A percentile compares a stretch with the other conserved stretches of the same genome.
phyloP scores from a whole-genome alignment of 2,329 filamentous ascomycete species.

The Neodidymelliopsis sp. region DNA sequence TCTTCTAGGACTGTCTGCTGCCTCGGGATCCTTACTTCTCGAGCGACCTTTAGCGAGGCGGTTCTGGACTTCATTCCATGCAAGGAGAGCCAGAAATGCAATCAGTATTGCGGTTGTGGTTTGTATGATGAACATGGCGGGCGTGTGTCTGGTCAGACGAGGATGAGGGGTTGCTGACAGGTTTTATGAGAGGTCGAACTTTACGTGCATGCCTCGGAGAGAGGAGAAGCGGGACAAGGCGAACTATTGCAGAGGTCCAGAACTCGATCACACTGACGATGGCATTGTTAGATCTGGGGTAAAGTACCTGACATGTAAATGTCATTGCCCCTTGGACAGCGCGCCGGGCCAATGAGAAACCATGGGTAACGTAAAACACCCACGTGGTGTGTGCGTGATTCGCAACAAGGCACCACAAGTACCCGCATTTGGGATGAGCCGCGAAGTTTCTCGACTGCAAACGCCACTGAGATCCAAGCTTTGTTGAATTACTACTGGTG shows the following conservation, averaged over 20 bases:
- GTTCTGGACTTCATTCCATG: slow-evolving; percentile 26
- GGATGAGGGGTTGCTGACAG: background rate
- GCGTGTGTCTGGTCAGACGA: background rate
- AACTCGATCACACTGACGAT: slow-evolving; percentile 14
- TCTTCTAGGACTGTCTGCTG: slow-evolving; percentile 17
- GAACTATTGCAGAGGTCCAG: slow-evolving; percentile 4
- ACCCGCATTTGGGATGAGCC: background rate
- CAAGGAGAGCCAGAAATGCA: slow-evolving; percentile 28
- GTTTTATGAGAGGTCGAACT: background rate
- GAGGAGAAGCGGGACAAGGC: slow-evolving; percentile 5
- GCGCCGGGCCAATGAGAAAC: slow-evolving; percentile 2
- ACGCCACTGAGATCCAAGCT: background rate
- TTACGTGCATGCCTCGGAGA: slow-evolving; percentile 1
- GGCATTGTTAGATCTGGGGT: slow-evolving; percentile 9
- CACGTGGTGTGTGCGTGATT: slow-evolving; percentile 2
- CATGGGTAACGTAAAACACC: slow-evolving; percentile 4
- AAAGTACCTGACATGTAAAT: slow-evolving; percentile 13
- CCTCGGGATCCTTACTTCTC: slow-evolving; percentile 27
- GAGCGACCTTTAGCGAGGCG: slow-evolving; percentile 23
- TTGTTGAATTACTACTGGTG: background rate
- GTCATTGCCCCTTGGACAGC: slow-evolving; percentile 5
- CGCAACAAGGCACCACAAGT: background rate
- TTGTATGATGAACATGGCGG: slow-evolving; percentile 28
- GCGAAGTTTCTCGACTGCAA: background rate
- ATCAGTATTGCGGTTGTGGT: slow-evolving; percentile 32